Conservation (phyloP, 2,329 filamentous ascomycete genomes). For the Aspergillus sclerotialis region DNA sequence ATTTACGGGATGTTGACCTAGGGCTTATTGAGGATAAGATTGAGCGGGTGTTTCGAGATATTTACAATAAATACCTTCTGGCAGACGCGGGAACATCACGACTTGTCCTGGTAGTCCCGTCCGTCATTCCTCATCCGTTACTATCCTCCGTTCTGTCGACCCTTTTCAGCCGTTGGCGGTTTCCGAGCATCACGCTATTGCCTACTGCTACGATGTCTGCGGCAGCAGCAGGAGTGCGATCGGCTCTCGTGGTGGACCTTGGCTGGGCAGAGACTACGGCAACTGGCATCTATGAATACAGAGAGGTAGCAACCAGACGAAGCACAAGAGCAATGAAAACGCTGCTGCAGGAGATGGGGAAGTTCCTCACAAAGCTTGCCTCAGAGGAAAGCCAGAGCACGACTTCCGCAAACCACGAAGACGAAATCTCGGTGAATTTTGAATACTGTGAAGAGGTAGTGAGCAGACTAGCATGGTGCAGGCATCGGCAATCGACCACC, state of each 20-base stretch:
- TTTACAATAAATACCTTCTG: conserved; percentile 68
- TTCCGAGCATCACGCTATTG: conserved; percentile 72
- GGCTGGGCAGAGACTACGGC: conserved; percentile 88
- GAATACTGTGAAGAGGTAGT: conserved; percentile 76
- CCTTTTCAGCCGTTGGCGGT: conserved; percentile 73
- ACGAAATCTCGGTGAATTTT: conserved; percentile 52
- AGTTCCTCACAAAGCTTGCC: conserved; percentile 21
- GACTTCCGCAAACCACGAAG: conserved; percentile 25
- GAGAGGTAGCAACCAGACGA: conserved; percentile 65
- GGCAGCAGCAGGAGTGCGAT: conserved; percentile 73
- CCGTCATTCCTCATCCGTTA: conserved; percentile 68
- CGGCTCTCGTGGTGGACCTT: conserved; percentile 80
- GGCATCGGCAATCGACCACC: conserved; percentile 5
- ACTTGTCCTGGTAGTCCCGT: conserved; percentile 68
- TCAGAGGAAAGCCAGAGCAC: conserved; percentile 18
- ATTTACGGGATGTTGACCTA: conserved; percentile 66
- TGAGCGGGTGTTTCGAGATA: conserved; percentile 72
- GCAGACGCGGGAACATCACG: conserved; percentile 60
- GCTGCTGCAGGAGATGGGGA: conserved; percentile 62
- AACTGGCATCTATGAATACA: conserved; percentile 84
- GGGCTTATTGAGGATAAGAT: conserved; percentile 80
- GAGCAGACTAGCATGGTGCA: conserved; percentile 72
- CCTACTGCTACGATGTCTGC: conserved; percentile 67
- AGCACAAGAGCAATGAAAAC: conserved; percentile 68
- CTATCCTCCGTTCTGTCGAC: conserved; percentile 69